A percentile compares a stretch with the other conserved stretches of the same genome.
phyloP scores from a whole-genome alignment of 208 protist genomes.

The Angomonas deanei region DNA sequence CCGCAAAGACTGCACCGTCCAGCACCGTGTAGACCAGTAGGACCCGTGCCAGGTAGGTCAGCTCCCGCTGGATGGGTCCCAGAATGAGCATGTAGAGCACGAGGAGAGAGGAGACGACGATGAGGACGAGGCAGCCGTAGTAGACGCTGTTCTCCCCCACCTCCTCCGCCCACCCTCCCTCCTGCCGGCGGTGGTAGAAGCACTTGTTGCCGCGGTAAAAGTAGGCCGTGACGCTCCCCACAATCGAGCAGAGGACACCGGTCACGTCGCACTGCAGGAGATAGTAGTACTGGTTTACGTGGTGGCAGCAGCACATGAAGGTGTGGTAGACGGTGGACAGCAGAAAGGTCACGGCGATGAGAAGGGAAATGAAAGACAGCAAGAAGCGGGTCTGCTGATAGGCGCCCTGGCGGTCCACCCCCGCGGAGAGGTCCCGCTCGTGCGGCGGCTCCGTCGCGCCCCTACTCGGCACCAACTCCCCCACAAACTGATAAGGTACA shows the following conservation, averaged over 20 bases:
- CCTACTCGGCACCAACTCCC: no score
- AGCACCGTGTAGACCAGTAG: background rate
- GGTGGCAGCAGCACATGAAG: constrained; percentile 61
- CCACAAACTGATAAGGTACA: no score
- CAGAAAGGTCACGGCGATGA: constrained; percentile 35
- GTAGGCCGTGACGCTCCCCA: constrained; percentile 15
- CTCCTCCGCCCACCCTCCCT: background rate
- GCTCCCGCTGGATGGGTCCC: constrained; percentile 15
- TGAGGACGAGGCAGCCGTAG: background rate
- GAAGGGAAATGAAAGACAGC: background rate
- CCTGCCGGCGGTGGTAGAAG: constrained; percentile 8
- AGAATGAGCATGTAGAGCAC: constrained; percentile 27
- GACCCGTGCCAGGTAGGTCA: background rate
- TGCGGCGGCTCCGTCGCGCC: no score
- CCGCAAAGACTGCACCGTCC: constrained; percentile 3
- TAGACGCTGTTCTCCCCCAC: constrained; percentile 12
- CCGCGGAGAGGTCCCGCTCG: background rate
- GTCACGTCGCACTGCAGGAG: constrained; percentile 27
- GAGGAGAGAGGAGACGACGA: constrained; percentile 13
- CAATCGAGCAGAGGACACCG: constrained; percentile 18
- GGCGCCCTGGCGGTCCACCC: background rate
- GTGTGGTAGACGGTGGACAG: constrained; percentile 48
- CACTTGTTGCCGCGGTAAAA: constrained; percentile 8
- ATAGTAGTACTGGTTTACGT: constrained; percentile 36
- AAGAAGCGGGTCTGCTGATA: background rate